Conservation (phyloP, 768 basidiomycete genomes). For the Boletus patriciae region DNA sequence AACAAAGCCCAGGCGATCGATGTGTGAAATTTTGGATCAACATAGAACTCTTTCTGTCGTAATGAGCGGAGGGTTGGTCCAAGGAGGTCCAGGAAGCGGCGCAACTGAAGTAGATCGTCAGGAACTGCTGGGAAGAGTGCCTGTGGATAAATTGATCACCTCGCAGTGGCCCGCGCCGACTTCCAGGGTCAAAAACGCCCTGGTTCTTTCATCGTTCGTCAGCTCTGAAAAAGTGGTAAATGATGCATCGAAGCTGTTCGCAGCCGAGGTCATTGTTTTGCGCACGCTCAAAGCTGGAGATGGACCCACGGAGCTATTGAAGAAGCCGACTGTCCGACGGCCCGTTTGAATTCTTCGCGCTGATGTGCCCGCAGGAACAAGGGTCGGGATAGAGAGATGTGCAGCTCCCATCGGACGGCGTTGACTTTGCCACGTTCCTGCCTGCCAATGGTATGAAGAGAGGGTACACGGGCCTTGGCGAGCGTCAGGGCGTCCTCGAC, state of each 20-base stretch:
- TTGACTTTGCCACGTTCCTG: slow-evolving; percentile 5
- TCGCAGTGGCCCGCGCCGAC: slow-evolving; percentile 81
- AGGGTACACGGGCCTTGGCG: slow-evolving; percentile 47
- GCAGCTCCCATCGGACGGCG: slow-evolving; percentile 48
- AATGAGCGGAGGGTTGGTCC: slow-evolving; percentile 56
- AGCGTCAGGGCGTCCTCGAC: slow-evolving; percentile 45
- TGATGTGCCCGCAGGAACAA: slow-evolving; percentile 80
- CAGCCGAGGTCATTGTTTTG: slow-evolving; percentile 10
- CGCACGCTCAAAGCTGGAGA: neutral
- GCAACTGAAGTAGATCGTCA: slow-evolving; percentile 49
- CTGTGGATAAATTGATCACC: slow-evolving; percentile 42
- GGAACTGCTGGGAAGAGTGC: slow-evolving; percentile 1
- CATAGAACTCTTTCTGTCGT: slow-evolving; percentile 79
- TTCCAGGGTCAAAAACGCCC: slow-evolving; percentile 79
- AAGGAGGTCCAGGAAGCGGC: slow-evolving; percentile 52
- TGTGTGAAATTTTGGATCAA: slow-evolving; percentile 79
- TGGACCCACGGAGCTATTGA: slow-evolving; percentile 45
- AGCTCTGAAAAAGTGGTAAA: slow-evolving; percentile 72
- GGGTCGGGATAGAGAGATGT: slow-evolving; percentile 84
- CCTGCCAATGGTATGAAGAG: slow-evolving; percentile 46
- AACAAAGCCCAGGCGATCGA: slow-evolving; percentile 89
- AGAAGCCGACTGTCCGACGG: slow-evolving; percentile 54
- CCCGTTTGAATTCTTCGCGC: slow-evolving; percentile 65
- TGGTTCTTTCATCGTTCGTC: slow-evolving; percentile 75
- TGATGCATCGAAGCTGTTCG: slow-evolving; percentile 64